Conservation (phyloP, 2,329 filamentous ascomycete genomes). For the Fusarium chaquense region DNA sequence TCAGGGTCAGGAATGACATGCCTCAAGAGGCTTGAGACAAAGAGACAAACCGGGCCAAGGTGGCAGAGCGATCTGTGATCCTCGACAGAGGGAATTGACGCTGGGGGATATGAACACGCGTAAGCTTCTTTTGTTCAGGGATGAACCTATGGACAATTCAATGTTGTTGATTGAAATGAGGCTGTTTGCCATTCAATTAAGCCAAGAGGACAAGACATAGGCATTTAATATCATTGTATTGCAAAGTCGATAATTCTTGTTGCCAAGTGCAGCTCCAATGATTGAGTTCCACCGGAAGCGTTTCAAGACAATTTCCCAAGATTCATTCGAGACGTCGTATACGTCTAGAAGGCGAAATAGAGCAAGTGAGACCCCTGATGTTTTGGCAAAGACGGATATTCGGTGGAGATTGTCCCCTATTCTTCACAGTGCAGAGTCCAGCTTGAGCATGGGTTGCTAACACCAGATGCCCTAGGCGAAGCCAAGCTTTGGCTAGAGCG, state of each 20-base stretch:
- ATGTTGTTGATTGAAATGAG: constrained; percentile 4
- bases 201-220: constrained; percentile 28
- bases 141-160: not conserved
- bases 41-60: constrained; percentile 30
- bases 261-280: constrained; percentile 22
- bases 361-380: constrained; percentile 32
- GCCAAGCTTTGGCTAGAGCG: constrained; percentile 25
- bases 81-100: not conserved
- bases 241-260: constrained; percentile 7
- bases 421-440: constrained; percentile 39
- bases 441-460: constrained; percentile 14
- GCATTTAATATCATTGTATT: constrained; percentile 17
- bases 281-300: constrained; percentile 26
- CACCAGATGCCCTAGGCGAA: not conserved
- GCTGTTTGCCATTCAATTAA: not conserved
- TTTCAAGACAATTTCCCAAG: constrained; percentile 40
- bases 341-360: constrained; percentile 28
- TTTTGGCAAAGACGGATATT: constrained; percentile 38
- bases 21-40: constrained; percentile 27
- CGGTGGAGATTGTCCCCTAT: constrained; percentile 49
- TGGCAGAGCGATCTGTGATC: constrained; percentile 22
- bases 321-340: constrained; percentile 36
- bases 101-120: constrained; percentile 30
- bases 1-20: constrained; percentile 26
- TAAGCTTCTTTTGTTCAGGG: constrained; percentile 27